Evolutionary conservation across 2,329 filamentous ascomycete genomes (phyloP).

Genomic region (Aureobasidium sp.): DNA sequence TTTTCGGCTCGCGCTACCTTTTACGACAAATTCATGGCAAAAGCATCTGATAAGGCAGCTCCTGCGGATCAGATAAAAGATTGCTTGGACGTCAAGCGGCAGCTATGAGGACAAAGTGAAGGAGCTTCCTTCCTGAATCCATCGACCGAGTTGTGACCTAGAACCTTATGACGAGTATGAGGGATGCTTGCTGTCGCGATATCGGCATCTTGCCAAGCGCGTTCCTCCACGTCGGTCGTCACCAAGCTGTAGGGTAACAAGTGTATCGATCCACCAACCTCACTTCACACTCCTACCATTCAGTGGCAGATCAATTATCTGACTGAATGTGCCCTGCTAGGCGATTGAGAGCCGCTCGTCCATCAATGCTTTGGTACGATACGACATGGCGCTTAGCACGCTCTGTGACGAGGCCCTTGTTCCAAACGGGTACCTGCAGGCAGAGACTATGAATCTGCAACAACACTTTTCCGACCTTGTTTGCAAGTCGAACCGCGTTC

Average conservation of each 20-base stretch:
- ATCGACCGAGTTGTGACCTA: too few species aligned
- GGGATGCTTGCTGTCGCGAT: too few species aligned
- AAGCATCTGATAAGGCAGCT: background rate
- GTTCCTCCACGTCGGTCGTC: background rate
- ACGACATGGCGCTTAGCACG: background rate
- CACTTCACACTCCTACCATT: background rate
- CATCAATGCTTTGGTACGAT: background rate
- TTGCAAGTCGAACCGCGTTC: background rate
- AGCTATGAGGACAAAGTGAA: too few species aligned
- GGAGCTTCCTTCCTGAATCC: too few species aligned
- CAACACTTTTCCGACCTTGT: background rate
- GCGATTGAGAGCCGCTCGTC: background rate
- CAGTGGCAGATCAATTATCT: background rate
- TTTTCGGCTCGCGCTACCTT: background rate
- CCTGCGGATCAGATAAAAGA: background rate
- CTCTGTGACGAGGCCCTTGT: background rate
- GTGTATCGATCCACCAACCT: background rate
- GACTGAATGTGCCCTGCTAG: background rate
- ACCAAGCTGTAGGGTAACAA: too few species aligned
- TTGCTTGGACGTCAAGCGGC: background rate
- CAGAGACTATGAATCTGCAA: too few species aligned
- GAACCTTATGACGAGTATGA: too few species aligned
- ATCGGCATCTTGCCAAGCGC: too few species aligned
- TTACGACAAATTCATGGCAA: accelerated
- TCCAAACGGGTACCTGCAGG: background rate